A percentile compares a stretch with the other conserved stretches of the same genome.
Evolutionary conservation across 805 yeast species (phyloP).

Genomic region (Candida ficus): DNA sequence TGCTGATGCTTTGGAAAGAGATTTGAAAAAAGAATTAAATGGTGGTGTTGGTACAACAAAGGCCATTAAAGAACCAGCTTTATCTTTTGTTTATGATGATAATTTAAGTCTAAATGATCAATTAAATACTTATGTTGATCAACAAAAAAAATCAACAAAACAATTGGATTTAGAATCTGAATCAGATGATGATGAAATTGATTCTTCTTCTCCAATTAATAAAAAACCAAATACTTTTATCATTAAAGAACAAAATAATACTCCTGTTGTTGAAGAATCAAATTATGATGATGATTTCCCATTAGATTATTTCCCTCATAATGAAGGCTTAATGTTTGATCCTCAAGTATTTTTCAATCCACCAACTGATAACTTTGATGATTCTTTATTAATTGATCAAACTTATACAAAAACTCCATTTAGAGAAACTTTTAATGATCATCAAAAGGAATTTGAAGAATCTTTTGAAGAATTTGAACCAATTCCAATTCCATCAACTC

Average conservation of each 20-base stretch:
- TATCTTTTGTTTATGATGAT: slow-evolving; percentile 65
- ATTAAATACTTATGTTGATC: slow-evolving; percentile 36
- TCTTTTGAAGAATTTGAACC: slow-evolving; percentile 3
- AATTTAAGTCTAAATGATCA: slow-evolving; percentile 49
- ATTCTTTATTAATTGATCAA: slow-evolving; percentile 47
- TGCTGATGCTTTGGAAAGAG: slow-evolving; percentile 91
- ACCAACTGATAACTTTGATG: slow-evolving; percentile 29
- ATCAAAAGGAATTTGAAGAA: not conserved
- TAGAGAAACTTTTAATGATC: slow-evolving; percentile 15
- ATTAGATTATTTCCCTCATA: slow-evolving; percentile 54
- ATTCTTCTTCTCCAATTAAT: not conserved
- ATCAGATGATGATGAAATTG: slow-evolving; percentile 3
- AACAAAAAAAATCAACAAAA: slow-evolving; percentile 19
- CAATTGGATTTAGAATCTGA: not conserved
- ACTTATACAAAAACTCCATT: slow-evolving; percentile 39
- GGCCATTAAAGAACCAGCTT: slow-evolving; percentile 72
- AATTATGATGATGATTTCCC: slow-evolving; percentile 56
- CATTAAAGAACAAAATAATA: slow-evolving; percentile 20
- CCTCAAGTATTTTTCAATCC: slow-evolving; percentile 31
- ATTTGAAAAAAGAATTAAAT: slow-evolving; percentile 68
- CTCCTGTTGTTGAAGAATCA: slow-evolving; percentile 20
- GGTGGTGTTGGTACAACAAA: slow-evolving; percentile 66
- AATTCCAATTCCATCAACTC: not conserved
- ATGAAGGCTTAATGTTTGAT: slow-evolving; percentile 18
- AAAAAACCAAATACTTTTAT: slow-evolving; percentile 14